Evolutionary conservation across 116 monocot genomes (phyloP).

Genomic region (Phalaenopsis hybrid): DNA sequence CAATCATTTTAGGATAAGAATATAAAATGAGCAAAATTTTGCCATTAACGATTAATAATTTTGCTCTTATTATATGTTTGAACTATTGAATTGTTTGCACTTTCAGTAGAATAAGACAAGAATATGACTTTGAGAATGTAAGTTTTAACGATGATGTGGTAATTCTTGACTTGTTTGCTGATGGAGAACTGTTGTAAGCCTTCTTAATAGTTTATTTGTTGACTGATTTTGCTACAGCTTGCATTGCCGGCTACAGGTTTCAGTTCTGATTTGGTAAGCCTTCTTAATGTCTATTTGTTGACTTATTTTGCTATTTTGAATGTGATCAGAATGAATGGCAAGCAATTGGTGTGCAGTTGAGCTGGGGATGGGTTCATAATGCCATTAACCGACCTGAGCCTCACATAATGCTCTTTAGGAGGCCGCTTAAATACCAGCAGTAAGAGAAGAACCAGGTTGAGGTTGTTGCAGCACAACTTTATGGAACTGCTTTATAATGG

Average conservation of each 20-base stretch:
- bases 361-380: constrained; percentile 91
- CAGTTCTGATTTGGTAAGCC: too few species aligned
- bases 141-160: constrained; percentile 46
- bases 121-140: constrained; percentile 67
- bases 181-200: constrained; percentile 67
- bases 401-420: constrained; percentile 90
- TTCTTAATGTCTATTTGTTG: too few species aligned
- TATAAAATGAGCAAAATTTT: too few species aligned
- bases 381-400: constrained; percentile 96
- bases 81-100: background rate
- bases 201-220: background rate
- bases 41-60: background rate
- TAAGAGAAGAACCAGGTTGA: constrained; percentile 43
- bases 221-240: too few species aligned
- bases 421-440: constrained; percentile 81
- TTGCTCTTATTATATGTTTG: constrained; percentile 1
- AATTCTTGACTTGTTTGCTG: constrained; percentile 52
- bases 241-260: too few species aligned
- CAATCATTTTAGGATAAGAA: too few species aligned
- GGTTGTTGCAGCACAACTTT: constrained; percentile 18
- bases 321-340: constrained; percentile 69
- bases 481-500: too few species aligned
- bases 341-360: constrained; percentile 95
- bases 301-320: background rate
- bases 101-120: constrained; percentile 44